phyloP scores from a whole-genome alignment of 169 alveolate genomes.

The Eimeria mitis region DNA sequence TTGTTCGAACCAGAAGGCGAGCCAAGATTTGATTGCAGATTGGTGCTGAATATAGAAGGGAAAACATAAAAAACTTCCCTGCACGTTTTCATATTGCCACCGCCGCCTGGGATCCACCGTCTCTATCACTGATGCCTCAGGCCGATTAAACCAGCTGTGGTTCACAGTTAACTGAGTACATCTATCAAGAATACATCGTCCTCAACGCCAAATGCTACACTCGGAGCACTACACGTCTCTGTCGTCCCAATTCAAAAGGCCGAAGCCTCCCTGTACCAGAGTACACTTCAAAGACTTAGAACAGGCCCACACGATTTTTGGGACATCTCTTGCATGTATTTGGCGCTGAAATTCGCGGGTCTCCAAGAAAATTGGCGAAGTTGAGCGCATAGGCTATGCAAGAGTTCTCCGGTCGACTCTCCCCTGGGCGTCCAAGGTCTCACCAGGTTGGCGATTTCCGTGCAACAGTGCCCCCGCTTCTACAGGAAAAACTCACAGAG shows the following conservation, averaged over 20 bases:
- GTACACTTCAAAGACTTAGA: not conserved
- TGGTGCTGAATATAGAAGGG: not conserved
- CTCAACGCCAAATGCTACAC: not conserved
- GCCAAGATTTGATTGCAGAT: not conserved
- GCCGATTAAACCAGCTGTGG: not conserved
- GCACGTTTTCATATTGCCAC: not conserved
- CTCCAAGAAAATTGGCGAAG: not conserved
- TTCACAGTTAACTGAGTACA: not conserved
- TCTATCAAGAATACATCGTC: too few species aligned
- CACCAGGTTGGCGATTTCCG: not conserved
- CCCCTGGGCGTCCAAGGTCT: not conserved
- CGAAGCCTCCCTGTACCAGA: not conserved
- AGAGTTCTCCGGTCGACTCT: not conserved
- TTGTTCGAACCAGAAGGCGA: not conserved
- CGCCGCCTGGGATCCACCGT: not conserved
- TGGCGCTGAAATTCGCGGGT: not conserved
- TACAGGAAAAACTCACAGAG: not conserved
- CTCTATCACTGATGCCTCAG: not conserved
- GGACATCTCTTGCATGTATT: not conserved
- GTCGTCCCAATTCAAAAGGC: not conserved
- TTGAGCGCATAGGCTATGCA: too few species aligned
- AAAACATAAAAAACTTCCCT: not conserved
- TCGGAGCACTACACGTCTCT: not conserved
- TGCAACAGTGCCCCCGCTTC: not conserved
- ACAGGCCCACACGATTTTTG: not conserved